phyloP scores from a whole-genome alignment of 495 filamentous ascomycete genomes.

The Neurospora sp. region DNA sequence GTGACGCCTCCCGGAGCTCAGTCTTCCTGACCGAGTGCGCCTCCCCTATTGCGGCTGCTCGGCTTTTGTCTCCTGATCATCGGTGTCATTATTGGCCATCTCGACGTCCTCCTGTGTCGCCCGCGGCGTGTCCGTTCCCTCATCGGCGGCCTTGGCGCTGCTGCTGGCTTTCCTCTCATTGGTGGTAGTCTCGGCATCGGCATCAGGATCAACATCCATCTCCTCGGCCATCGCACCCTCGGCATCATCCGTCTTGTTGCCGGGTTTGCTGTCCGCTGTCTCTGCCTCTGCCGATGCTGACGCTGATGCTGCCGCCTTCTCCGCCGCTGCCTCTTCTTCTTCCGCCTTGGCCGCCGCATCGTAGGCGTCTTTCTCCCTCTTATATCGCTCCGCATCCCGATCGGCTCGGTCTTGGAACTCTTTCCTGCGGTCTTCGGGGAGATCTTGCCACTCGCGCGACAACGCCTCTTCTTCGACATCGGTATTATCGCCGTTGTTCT shows the following conservation, averaged over 20 bases:
- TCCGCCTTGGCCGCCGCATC: slow-evolving; percentile 12
- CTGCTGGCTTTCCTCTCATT: neutral
- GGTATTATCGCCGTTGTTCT: slow-evolving; percentile 21
- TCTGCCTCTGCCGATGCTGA: slow-evolving; percentile 12
- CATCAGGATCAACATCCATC: neutral
- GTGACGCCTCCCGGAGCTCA: neutral
- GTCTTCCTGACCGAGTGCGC: neutral
- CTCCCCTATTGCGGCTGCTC: slow-evolving; percentile 11
- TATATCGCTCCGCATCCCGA: slow-evolving; percentile 28
- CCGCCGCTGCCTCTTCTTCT: slow-evolving; percentile 10
- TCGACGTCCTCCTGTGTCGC: slow-evolving; percentile 31
- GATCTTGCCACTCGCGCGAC: slow-evolving; percentile 39
- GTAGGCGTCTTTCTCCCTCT: slow-evolving; percentile 32
- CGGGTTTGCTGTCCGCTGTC: neutral
- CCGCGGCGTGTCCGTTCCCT: slow-evolving; percentile 5
- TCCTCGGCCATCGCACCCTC: slow-evolving; percentile 2
- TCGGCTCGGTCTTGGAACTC: slow-evolving; percentile 35
- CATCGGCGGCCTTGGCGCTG: neutral
- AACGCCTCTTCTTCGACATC: slow-evolving; percentile 35
- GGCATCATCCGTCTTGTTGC: slow-evolving; percentile 6
- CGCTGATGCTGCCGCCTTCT: slow-evolving; percentile 10
- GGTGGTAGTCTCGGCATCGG: neutral
- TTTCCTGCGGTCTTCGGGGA: slow-evolving; percentile 33
- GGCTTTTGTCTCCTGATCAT: slow-evolving; percentile 21
- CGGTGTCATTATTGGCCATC: slow-evolving; percentile 31